Evolutionary conservation across 257 asterid genomes (phyloP).

Genomic region (Nicotiana benthamiana): DNA sequence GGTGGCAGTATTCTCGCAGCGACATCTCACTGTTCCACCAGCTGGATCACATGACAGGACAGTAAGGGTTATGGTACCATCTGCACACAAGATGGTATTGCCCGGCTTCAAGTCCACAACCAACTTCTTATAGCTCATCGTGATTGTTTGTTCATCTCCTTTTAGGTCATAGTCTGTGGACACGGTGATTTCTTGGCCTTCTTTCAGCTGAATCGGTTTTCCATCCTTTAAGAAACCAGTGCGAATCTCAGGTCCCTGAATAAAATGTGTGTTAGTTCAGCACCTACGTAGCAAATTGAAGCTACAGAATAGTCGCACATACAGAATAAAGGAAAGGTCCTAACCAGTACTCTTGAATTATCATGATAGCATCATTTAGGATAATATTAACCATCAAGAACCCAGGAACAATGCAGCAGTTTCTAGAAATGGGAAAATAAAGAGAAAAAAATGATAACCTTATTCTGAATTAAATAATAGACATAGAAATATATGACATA

Average conservation of each 20-base stretch:
- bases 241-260: slow-evolving; percentile 84
- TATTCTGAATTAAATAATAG: too few relatives aligned
- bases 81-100: slow-evolving; percentile 65
- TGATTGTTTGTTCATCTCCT: slow-evolving; percentile 51
- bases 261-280: slow-evolving; percentile 2
- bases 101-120: slow-evolving; percentile 68
- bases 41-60: slow-evolving; percentile 63
- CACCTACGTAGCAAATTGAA: neutral
- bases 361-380: neutral
- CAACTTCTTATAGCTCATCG: slow-evolving; percentile 77
- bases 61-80: slow-evolving; percentile 63
- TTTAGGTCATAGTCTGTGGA: slow-evolving; percentile 72
- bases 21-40: slow-evolving; percentile 63
- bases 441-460: too few relatives aligned
- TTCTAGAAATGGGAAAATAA: neutral
- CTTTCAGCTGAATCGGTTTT: slow-evolving; percentile 66
- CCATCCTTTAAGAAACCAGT: slow-evolving; percentile 72
- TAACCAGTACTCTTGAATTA: neutral
- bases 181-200: slow-evolving; percentile 59
- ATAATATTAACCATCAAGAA: neutral
- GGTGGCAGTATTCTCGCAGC: slow-evolving; percentile 70
- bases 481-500: too few relatives aligned
- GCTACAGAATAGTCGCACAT: neutral
- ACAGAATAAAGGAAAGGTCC: neutral
- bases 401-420: neutral